These are phyloP conservation scores for Podospora conica DNA, from an alignment of 495 filamentous ascomycete genomes.

Conservation along the genomic window DNA sequence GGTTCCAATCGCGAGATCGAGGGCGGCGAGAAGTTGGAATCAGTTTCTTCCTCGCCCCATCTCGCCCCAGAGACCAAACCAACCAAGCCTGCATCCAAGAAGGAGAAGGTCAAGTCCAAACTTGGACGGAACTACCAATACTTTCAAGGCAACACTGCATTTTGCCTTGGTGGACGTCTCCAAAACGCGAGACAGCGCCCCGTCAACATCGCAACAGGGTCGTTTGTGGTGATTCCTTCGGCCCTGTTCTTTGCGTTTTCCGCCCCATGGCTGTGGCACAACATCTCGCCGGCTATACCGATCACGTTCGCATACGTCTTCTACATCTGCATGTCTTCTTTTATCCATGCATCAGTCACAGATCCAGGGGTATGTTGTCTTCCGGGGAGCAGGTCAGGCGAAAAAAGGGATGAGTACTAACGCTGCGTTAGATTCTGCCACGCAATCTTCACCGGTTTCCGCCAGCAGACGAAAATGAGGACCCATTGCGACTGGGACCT, in stretches of 20 bases:
- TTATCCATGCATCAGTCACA: conserved; percentile 81
- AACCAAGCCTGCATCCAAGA: conserved; percentile 21
- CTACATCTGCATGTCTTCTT: conserved; percentile 84
- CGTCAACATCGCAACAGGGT: conserved; percentile 83
- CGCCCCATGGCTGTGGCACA: conserved; percentile 82
- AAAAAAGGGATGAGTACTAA: conserved; percentile 12
- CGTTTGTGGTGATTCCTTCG: conserved; percentile 68
- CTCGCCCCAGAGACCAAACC: conserved; percentile 34
- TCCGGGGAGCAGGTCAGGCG: no score
- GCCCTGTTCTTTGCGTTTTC: conserved; percentile 82
- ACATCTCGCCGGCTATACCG: conserved; percentile 88
- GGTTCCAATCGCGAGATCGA: conserved; percentile 48
- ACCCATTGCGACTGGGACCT: conserved; percentile 73
- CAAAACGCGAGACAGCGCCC: conserved; percentile 86
- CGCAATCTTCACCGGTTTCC: conserved; percentile 65
- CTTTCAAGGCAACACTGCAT: conserved; percentile 85
- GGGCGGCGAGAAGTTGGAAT: conserved; percentile 70
- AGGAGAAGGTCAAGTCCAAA: conserved; percentile 28
- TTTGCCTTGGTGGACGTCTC: conserved; percentile 75
- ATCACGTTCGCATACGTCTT: conserved; percentile 87
- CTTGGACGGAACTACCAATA: conserved; percentile 74
- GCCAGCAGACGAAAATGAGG: conserved; percentile 54
- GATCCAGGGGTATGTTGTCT: conserved; percentile 76
- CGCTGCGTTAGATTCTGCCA: conserved; percentile 60
- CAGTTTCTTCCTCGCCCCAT: conserved; percentile 67